Percentiles rank a stretch among this genome's conserved stretches.
Conservation (phyloP, 768 basidiomycete genomes). For the Lactarius hengduanensis region DNA sequence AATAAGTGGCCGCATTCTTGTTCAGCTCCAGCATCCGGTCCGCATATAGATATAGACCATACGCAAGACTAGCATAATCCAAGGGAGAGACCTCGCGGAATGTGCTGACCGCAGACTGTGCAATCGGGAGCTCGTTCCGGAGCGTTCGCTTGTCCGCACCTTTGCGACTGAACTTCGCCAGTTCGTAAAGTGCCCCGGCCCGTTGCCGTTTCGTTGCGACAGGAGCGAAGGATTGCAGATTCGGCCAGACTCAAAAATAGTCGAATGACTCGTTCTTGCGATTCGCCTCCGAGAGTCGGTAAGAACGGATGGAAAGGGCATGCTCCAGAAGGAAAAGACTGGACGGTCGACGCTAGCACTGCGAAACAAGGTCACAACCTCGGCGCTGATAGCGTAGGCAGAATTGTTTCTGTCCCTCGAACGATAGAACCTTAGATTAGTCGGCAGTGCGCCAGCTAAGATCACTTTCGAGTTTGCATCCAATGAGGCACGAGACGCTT, state of each 20-base stretch:
- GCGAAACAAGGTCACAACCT: conserved; percentile 9
- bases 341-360: neutral
- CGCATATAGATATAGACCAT: conserved; percentile 10
- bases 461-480: neutral
- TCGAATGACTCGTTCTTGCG: conserved; percentile 10
- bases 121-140: conserved; percentile 6
- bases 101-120: conserved; percentile 5
- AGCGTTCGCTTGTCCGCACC: neutral
- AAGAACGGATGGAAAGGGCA: conserved; percentile 9
- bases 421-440: conserved; percentile 16
- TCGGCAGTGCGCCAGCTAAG: conserved; percentile 13
- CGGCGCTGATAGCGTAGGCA: conserved; percentile 3
- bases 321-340: conserved; percentile 5
- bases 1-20: conserved; percentile 11
- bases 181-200: conserved; percentile 8
- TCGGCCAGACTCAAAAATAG: conserved; percentile 5
- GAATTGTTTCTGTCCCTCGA: conserved; percentile 4
- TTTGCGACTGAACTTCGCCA: conserved; percentile 10
- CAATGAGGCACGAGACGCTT: neutral
- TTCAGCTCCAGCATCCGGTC: conserved; percentile 20
- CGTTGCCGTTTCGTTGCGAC: neutral
- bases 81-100: conserved; percentile 12
- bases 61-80: conserved; percentile 12
- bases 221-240: neutral
- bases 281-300: conserved; percentile 14